These are phyloP conservation scores for Hammondia hammondi DNA, from an alignment of 169 alveolate species.

Conservation along the genomic window DNA sequence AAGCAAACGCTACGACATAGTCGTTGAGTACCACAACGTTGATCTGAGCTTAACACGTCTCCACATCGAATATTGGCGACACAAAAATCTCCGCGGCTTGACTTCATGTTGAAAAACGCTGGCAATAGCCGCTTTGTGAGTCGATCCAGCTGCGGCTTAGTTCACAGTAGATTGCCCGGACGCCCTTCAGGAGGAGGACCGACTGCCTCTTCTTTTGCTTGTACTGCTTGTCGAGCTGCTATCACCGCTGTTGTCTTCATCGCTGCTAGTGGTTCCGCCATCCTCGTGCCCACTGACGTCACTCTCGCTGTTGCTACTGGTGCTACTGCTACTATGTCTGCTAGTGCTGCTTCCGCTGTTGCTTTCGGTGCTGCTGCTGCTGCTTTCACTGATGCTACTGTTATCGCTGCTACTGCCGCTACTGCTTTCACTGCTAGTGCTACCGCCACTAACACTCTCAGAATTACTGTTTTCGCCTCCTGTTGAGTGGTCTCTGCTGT, in stretches of 20 bases:
- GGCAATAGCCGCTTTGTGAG: too few relatives aligned
- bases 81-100: too few relatives aligned
- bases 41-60: too few relatives aligned
- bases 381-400: too few relatives aligned
- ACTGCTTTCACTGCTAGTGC: not conserved
- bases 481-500: not conserved
- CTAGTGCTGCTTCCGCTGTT: not conserved
- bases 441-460: not conserved
- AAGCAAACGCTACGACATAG: too few relatives aligned
- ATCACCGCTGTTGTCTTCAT: not conserved
- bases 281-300: not conserved
- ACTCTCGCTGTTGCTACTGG: not conserved
- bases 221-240: not conserved
- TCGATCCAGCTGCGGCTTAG: too few relatives aligned
- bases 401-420: constrained; percentile 1
- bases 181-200: not conserved
- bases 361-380: not conserved
- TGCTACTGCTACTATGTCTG: too few relatives aligned
- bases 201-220: not conserved
- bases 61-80: too few relatives aligned
- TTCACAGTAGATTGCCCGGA: too few relatives aligned
- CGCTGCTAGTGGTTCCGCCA: not conserved
- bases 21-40: too few relatives aligned
- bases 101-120: too few relatives aligned
- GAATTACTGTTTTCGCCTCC: not conserved